phyloP scores from a whole-genome alignment of 2,329 filamentous ascomycete species.

The Hymenoscyphus repandus region DNA sequence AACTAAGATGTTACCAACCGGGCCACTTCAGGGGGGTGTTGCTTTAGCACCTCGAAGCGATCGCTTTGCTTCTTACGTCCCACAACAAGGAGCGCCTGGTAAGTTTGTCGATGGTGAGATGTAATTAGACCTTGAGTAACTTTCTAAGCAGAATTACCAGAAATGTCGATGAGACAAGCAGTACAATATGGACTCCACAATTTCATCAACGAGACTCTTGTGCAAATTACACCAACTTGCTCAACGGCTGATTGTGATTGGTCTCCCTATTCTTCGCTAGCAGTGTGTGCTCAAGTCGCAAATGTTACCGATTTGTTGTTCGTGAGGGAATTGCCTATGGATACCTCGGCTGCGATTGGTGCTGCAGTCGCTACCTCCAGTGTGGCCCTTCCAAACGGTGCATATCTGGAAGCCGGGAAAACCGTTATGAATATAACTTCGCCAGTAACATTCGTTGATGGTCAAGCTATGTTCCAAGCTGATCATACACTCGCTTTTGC shows the following conservation, averaged over 20 bases:
- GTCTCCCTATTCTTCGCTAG: slow-evolving; percentile 29
- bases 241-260: slow-evolving; percentile 33
- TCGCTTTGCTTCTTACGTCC: not conserved
- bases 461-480: not conserved
- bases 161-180: slow-evolving; percentile 4
- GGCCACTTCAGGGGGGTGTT: not conserved
- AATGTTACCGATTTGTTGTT: slow-evolving; percentile 8
- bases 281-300: slow-evolving; percentile 21
- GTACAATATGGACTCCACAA: slow-evolving; percentile 1
- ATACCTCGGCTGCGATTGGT: not conserved
- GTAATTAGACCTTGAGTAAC: not conserved
- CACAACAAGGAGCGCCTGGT: slow-evolving; percentile 1
- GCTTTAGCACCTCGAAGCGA: not conserved
- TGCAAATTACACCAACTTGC: slow-evolving; percentile 14
- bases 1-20: not conserved
- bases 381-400: slow-evolving; percentile 3
- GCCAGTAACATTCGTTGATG: not conserved
- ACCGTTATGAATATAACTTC: slow-evolving; percentile 7
- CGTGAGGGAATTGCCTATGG: not conserved
- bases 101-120: not conserved
- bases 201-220: not conserved
- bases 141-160: not conserved
- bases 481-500: slow-evolving; percentile 3
- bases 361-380: not conserved
- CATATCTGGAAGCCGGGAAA: not conserved